phyloP scores from a whole-genome alignment of 805 yeast genomes.

The Starmerella gropengiesseri region DNA sequence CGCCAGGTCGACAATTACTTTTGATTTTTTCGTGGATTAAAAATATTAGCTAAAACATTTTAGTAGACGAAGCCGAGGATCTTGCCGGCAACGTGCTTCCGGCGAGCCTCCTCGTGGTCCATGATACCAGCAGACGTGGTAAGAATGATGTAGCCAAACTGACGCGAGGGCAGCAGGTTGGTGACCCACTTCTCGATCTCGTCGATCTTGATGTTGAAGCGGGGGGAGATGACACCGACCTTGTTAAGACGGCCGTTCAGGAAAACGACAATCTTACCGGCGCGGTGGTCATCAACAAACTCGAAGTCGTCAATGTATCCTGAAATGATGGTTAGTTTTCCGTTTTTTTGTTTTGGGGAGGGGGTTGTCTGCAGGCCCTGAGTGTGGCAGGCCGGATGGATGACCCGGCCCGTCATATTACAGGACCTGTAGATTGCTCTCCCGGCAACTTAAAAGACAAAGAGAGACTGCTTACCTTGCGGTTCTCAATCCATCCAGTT shows the following conservation, averaged over 20 bases:
- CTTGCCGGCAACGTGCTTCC: conserved; percentile 99
- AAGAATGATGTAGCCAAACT: conserved; percentile 93
- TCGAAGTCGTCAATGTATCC: conserved; percentile 96
- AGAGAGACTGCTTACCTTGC: conserved; percentile 53
- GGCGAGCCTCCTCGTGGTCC: conserved; percentile 99
- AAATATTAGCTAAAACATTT: conserved; percentile 16
- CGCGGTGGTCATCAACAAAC: conserved; percentile 98
- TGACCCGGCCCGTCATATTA: conserved; percentile 8
- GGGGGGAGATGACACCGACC: conserved; percentile 97
- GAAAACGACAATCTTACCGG: conserved; percentile 93
- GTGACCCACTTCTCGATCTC: conserved; percentile 98
- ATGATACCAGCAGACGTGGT: conserved; percentile 99
- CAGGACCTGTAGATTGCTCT: conserved; percentile 37
- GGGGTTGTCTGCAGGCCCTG: conserved; percentile 18
- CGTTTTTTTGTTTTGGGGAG: not conserved
- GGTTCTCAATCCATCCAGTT: conserved; percentile 93
- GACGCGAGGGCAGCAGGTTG: conserved; percentile 98
- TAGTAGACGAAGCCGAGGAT: conserved; percentile 96
- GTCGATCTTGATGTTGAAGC: conserved; percentile 91
- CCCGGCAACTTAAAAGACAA: conserved; percentile 98
- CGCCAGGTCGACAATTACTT: too few relatives aligned
- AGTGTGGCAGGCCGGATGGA: conserved; percentile 12
- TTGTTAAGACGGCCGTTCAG: conserved; percentile 97
- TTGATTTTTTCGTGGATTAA: not conserved
- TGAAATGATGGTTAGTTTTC: conserved; percentile 22